These are phyloP conservation scores for Trichoderma harzianum DNA, from an alignment of 2,329 filamentous ascomycete genomes.

Conservation along the genomic window DNA sequence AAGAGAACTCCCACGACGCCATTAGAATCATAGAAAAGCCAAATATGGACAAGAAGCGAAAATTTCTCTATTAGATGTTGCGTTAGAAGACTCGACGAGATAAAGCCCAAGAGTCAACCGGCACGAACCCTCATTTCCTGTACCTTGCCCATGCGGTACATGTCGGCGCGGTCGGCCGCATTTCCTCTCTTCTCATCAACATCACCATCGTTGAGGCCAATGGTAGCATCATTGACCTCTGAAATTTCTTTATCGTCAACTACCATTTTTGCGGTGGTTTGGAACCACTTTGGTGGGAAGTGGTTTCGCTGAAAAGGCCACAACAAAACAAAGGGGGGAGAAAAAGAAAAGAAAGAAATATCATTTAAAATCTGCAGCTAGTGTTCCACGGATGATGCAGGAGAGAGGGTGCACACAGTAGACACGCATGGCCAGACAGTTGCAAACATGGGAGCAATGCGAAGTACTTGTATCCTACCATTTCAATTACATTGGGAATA, in stretches of 20 bases:
- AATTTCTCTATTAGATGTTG: neutral
- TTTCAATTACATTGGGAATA: neutral
- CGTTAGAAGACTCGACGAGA: neutral
- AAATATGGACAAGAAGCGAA: constrained; percentile 2
- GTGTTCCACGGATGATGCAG: neutral
- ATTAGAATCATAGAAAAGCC: constrained; percentile 5
- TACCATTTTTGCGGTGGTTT: neutral
- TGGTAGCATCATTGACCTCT: neutral
- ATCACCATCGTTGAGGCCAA: neutral
- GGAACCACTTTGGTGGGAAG: neutral
- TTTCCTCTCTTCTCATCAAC: neutral
- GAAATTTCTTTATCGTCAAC: neutral
- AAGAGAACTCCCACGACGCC: constrained; percentile 1
- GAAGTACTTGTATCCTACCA: neutral
- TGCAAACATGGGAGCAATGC: neutral
- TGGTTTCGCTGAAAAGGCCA: neutral
- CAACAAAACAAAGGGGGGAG: neutral
- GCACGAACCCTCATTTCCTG: constrained; percentile 6
- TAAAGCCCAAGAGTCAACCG: too few relatives aligned
- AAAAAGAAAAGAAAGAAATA: neutral
- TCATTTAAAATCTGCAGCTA: neutral
- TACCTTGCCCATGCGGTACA: constrained; percentile 2
- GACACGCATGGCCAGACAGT: neutral
- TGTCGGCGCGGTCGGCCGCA: neutral
- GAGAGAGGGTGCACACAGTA: neutral